Percentiles rank a stretch among this genome's conserved stretches.
Conservation (phyloP, 192 early-diverging fungal genomes). For the Linnemannia schmuckeri region DNA sequence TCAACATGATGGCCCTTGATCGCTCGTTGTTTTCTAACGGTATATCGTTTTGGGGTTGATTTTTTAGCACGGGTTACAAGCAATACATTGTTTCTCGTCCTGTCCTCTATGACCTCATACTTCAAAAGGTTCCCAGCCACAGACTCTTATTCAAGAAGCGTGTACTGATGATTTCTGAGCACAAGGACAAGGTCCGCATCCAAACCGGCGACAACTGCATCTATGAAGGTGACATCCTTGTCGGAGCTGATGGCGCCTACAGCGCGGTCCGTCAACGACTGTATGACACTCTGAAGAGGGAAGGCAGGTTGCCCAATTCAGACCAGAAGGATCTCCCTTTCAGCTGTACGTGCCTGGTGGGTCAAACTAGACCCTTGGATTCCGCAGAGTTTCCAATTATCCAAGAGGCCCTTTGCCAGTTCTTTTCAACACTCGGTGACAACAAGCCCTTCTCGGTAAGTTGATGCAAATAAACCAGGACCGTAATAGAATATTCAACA, state of each 20-base stretch:
- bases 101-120: slow-evolving; percentile 16
- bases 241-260: slow-evolving; percentile 42
- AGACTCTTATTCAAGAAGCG: slow-evolving; percentile 25
- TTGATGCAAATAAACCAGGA: not conserved
- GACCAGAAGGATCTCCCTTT: slow-evolving; percentile 24
- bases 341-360: slow-evolving; percentile 24
- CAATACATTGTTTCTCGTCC: slow-evolving; percentile 39
- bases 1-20: no score
- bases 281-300: slow-evolving; percentile 17
- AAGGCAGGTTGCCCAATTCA: slow-evolving; percentile 17
- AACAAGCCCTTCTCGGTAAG: slow-evolving; percentile 34
- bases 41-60: not conserved
- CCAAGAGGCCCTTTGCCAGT: slow-evolving; percentile 18
- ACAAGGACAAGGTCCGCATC: slow-evolving; percentile 20
- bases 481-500: no score
- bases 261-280: slow-evolving; percentile 33
- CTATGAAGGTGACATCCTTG: slow-evolving; percentile 29
- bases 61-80: slow-evolving; percentile 24
- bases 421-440: slow-evolving; percentile 23
- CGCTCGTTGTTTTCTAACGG: no score
- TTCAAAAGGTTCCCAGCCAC: slow-evolving; percentile 9
- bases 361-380: slow-evolving; percentile 26
- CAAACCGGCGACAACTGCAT: slow-evolving; percentile 24
- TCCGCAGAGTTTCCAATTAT: slow-evolving; percentile 18
- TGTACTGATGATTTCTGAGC: slow-evolving; percentile 14